Evolutionary conservation across 1,284 basidiomycete genomes (phyloP).

Genomic region (Tilletia setariae): DNA sequence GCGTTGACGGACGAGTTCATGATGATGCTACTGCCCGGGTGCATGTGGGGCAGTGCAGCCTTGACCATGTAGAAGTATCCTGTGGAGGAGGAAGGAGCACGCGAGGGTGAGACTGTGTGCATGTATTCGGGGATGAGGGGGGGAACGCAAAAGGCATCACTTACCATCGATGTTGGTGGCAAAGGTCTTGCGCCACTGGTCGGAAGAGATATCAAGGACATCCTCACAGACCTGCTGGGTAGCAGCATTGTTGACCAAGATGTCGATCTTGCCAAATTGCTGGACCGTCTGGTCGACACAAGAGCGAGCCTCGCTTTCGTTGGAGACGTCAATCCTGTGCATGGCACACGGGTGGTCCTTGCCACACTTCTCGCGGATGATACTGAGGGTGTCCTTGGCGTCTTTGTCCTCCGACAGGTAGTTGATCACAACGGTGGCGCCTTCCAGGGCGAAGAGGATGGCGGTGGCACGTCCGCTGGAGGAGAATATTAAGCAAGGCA

Average conservation of each 20-base stretch:
- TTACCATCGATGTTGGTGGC: constrained; percentile 9
- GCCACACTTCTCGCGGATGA: neutral
- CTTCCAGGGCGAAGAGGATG: constrained; percentile 5
- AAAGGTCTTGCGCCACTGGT: neutral
- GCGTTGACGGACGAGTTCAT: constrained; percentile 63
- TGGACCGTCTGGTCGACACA: neutral
- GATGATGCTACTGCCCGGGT: constrained; percentile 65
- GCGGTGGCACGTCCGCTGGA: neutral
- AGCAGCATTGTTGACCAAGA: neutral
- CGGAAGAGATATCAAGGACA: neutral
- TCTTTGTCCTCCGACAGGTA: neutral
- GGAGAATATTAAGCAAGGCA: neutral
- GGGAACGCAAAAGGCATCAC: neutral
- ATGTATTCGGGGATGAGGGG: neutral
- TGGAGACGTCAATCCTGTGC: neutral
- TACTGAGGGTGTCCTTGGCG: neutral
- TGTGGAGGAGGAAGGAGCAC: neutral
- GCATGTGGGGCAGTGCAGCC: constrained; percentile 63
- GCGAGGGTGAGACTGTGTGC: neutral
- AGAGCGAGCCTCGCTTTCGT: neutral
- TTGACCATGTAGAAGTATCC: constrained; percentile 27
- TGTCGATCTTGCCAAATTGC: neutral
- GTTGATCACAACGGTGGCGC: neutral
- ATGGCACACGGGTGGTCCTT: neutral
- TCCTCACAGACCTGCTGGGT: neutral